Evolutionary conservation across 1,284 basidiomycete genomes (phyloP), one percentile per base, ranked within the genome.

Genomic region (Pseudozyma hubeiensis): DNA sequence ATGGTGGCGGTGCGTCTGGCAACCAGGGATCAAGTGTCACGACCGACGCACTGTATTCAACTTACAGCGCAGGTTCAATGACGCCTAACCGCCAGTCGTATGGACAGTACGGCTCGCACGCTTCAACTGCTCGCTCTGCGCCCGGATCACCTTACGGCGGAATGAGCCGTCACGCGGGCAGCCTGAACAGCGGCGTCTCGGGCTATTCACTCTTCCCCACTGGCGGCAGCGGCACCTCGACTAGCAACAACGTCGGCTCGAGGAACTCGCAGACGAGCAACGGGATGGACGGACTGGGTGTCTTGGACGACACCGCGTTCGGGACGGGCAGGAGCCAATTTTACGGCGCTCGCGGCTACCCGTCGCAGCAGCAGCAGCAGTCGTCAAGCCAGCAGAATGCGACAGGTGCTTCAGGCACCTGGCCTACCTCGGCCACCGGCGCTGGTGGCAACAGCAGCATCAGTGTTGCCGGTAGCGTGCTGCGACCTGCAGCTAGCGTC

Each of bases 81-180:
- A 74, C 65, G 30, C 71, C 65, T 9, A 64, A 62, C 37, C 65
- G 71, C 30, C 56, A 57, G 31, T 34, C 65, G 10, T 74, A 65
- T 30, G 39, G 53, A 2, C 61, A 65, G 40, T 66, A 55, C 19
- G 40, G 37, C 14, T 44, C 71, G 48, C 71, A 69, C 19, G 54
- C 64, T 45, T 60, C 66, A 19, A 45, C 65, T 1, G 71, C 64
- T 39, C 66, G 63, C 17, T 69, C 65, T 2, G 71, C 71, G 13
- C 71, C 71, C 7, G 71, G 66, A 17, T 74, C 71, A 51, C 71
- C 71, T 14, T 74, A 74, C 71, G 66, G 59, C 45, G 71, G 71
- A 40, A 58, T 69, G 45, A 61, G 62, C 34, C 58, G 63, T 2
- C 71, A 74, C 56, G 17, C 61, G 17, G 54, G 41, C 56, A 74